phyloP scores from a whole-genome alignment of 2,329 filamentous ascomycete species.

The Zelopaecilomyces penicillatus region DNA sequence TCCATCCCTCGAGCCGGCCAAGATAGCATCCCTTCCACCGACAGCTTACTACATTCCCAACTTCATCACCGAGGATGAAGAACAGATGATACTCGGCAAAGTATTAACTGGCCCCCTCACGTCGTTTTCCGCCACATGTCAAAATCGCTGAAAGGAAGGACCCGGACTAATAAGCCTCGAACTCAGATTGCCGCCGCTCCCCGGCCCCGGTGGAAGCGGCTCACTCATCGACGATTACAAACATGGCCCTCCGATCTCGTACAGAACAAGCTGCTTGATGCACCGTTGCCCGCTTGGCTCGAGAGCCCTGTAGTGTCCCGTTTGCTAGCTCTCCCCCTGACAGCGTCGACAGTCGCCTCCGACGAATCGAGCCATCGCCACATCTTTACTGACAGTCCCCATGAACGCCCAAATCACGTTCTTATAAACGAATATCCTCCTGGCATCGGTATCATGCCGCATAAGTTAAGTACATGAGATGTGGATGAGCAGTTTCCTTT shows the following conservation, averaged over 20 bases:
- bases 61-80: conserved; percentile 73
- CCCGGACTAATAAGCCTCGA: neutral
- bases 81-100: conserved; percentile 61
- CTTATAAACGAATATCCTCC: conserved; percentile 87
- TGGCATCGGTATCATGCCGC: conserved; percentile 91
- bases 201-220: conserved; percentile 73
- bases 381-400: conserved; percentile 58
- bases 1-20: conserved; percentile 39
- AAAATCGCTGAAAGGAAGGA: conserved; percentile 11
- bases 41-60: conserved; percentile 77
- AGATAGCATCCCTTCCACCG: conserved; percentile 48
- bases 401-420: conserved; percentile 76
- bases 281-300: conserved; percentile 69
- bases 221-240: conserved; percentile 84
- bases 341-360: neutral
- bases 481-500: conserved; percentile 2
- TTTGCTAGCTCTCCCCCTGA: conserved; percentile 40
- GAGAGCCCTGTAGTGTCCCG: conserved; percentile 58
- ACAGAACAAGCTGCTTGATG: conserved; percentile 65
- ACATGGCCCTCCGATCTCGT: conserved; percentile 81
- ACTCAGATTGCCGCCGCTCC: conserved; percentile 53
- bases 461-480: conserved; percentile 49
- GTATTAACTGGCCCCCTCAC: conserved; percentile 29
- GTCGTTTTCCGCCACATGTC: no score
- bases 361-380: conserved; percentile 22